These are phyloP conservation scores for Pleurotus tuber-regium DNA, from an alignment of 768 basidiomycete genomes.

Conservation along the genomic window DNA sequence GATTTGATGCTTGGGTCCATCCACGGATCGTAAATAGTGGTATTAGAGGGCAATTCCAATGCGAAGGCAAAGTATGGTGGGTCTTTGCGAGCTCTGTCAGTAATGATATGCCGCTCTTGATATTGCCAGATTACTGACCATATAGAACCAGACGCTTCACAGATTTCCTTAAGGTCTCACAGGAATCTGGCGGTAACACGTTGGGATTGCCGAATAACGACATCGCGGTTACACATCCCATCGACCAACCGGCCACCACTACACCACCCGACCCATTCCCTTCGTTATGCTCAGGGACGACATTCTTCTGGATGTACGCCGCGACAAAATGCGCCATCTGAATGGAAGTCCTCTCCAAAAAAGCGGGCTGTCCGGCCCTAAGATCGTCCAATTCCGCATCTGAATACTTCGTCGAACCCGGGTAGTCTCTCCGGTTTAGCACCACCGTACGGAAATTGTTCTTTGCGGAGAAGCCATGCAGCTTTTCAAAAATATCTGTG, in stretches of 20 bases:
- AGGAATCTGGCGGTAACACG: slow-evolving; percentile 2
- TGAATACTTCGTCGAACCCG: slow-evolving; percentile 20
- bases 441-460: slow-evolving; percentile 9
- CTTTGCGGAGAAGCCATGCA: slow-evolving; percentile 20
- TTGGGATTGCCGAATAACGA: slow-evolving; percentile 9
- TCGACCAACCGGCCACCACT: slow-evolving; percentile 20
- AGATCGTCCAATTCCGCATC: slow-evolving; percentile 23
- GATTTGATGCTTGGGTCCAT: slow-evolving; percentile 20
- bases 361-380: background rate
- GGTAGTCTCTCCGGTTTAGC: slow-evolving; percentile 11
- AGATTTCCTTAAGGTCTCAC: slow-evolving; percentile 9
- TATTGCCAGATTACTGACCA: slow-evolving; percentile 26
- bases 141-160: slow-evolving; percentile 15
- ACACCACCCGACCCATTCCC: slow-evolving; percentile 17
- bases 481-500: slow-evolving; percentile 17
- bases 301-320: slow-evolving; percentile 15
- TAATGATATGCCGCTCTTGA: background rate
- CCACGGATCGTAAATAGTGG: slow-evolving; percentile 19
- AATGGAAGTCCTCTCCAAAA: slow-evolving; percentile 16
- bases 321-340: slow-evolving; percentile 19
- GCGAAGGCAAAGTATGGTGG: slow-evolving; percentile 30
- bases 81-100: slow-evolving; percentile 20
- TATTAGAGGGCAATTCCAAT: slow-evolving; percentile 18
- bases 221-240: slow-evolving; percentile 13
- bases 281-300: slow-evolving; percentile 14